Evolutionary conservation across 148 eudicot genomes (phyloP).

Genomic region (Chenopodium quinoa): DNA sequence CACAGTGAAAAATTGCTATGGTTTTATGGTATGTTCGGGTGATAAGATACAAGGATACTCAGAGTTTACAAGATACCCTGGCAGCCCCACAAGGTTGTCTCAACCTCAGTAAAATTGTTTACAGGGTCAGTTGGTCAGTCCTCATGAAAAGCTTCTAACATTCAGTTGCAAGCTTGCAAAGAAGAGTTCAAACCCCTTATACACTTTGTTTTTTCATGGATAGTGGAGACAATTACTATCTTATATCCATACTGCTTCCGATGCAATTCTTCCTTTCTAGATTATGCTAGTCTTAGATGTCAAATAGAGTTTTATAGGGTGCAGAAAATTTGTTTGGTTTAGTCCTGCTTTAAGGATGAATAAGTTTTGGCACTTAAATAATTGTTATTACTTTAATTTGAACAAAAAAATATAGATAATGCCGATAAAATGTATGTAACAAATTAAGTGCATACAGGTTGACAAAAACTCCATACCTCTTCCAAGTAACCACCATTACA

Average conservation of each 20-base stretch:
- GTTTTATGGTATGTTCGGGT: no score
- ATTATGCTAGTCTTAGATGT: neutral
- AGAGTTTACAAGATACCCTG: no score
- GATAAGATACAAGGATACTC: no score
- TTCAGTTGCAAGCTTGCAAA: no score
- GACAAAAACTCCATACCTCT: slow-evolving; percentile 51
- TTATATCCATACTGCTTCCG: neutral
- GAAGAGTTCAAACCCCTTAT: no score
- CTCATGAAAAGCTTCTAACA: no score
- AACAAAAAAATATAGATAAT: neutral
- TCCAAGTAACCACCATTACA: slow-evolving; percentile 78
- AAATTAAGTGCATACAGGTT: neutral
- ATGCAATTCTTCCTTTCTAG: neutral
- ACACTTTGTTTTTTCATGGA: no score
- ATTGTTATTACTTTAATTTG: neutral
- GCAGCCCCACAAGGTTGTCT: no score
- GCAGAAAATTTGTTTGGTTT: neutral
- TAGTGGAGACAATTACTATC: no score
- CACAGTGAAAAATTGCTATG: no score
- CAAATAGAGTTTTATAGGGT: neutral
- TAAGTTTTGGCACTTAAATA: neutral
- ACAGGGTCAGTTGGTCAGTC: no score
- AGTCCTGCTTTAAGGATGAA: neutral
- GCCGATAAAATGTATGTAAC: neutral
- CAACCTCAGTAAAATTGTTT: no score